phyloP scores from a whole-genome alignment of 1,139 yeast genomes.

The Pichia sp. region DNA sequence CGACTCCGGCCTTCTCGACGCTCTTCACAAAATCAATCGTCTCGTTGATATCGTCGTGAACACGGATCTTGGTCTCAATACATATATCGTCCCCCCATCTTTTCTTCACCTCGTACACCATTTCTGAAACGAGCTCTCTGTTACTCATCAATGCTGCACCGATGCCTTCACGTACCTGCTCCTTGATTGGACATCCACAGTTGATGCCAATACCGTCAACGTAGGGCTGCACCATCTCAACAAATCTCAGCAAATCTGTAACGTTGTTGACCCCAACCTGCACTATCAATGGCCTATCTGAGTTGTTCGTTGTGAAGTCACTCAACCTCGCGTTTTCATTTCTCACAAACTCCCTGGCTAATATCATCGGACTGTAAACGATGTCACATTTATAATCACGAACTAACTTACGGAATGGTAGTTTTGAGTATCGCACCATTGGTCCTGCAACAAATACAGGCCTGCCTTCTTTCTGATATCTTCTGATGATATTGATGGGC shows the following conservation, averaged over 20 bases:
- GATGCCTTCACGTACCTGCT: slow-evolving; percentile 91
- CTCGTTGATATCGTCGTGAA: slow-evolving; percentile 68
- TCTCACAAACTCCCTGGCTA: slow-evolving; percentile 91
- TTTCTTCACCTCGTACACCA: slow-evolving; percentile 79
- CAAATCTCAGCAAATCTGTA: slow-evolving; percentile 76
- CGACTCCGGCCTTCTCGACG: slow-evolving; percentile 86
- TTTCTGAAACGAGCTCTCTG: slow-evolving; percentile 71
- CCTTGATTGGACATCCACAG: slow-evolving; percentile 97
- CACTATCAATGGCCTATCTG: slow-evolving; percentile 70
- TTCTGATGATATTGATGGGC: slow-evolving; percentile 50
- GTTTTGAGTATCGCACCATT: slow-evolving; percentile 93
- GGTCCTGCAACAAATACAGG: slow-evolving; percentile 88
- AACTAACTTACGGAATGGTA: slow-evolving; percentile 81
- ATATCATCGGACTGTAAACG: slow-evolving; percentile 92
- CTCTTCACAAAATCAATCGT: slow-evolving; percentile 68
- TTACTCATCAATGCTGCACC: slow-evolving; percentile 93
- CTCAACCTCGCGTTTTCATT: slow-evolving; percentile 74
- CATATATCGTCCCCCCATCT: slow-evolving; percentile 66
- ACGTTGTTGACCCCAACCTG: slow-evolving; percentile 92
- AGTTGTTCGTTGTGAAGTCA: slow-evolving; percentile 75
- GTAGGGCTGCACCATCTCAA: slow-evolving; percentile 82
- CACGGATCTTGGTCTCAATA: slow-evolving; percentile 86
- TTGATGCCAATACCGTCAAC: slow-evolving; percentile 93
- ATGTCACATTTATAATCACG: slow-evolving; percentile 74
- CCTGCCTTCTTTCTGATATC: slow-evolving; percentile 43